These are phyloP conservation scores for Hypholoma sublateritium DNA, from an alignment of 768 basidiomycete species.

Conservation along the genomic window DNA sequence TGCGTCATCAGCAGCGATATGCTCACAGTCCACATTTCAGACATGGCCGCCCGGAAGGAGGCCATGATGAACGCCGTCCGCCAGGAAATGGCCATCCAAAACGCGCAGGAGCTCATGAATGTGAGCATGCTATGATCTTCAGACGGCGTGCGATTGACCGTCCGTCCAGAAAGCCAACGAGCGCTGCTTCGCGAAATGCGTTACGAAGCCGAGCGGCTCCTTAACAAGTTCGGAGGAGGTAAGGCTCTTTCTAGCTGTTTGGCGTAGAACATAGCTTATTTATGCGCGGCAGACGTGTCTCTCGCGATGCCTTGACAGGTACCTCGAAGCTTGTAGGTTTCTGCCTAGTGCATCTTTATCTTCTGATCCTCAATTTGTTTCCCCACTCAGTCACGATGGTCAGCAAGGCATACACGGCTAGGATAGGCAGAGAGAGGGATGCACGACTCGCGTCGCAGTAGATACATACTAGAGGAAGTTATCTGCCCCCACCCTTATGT, in stretches of 20 bases:
- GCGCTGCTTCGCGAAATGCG: slow-evolving; percentile 75
- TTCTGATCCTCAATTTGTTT: not conserved
- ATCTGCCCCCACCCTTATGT: not conserved
- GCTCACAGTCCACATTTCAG: slow-evolving; percentile 20
- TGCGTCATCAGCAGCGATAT: not conserved
- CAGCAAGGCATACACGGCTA: slow-evolving; percentile 62
- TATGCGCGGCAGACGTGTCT: slow-evolving; percentile 60
- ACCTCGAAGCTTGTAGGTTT: slow-evolving; percentile 80
- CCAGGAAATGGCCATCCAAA: slow-evolving; percentile 68
- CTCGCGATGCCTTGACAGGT: slow-evolving; percentile 74
- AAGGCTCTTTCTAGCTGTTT: not conserved
- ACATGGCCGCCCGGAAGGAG: slow-evolving; percentile 49
- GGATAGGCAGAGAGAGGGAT: slow-evolving; percentile 54
- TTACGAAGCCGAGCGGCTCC: slow-evolving; percentile 71
- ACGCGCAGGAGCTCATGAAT: slow-evolving; percentile 81
- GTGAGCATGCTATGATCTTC: slow-evolving; percentile 36
- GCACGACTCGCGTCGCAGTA: slow-evolving; percentile 14
- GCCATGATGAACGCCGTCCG: slow-evolving; percentile 63
- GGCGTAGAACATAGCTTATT: not conserved
- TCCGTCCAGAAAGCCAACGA: slow-evolving; percentile 71
- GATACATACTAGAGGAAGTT: not conserved
- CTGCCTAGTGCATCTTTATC: not conserved
- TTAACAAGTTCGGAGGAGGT: slow-evolving; percentile 77
- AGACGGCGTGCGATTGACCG: not conserved
- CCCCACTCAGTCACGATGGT: slow-evolving; percentile 69